A percentile compares a stretch with the other conserved stretches of the same genome.
Evolutionary conservation across 495 filamentous ascomycete species (phyloP).

Genomic region (Podospora sp.): DNA sequence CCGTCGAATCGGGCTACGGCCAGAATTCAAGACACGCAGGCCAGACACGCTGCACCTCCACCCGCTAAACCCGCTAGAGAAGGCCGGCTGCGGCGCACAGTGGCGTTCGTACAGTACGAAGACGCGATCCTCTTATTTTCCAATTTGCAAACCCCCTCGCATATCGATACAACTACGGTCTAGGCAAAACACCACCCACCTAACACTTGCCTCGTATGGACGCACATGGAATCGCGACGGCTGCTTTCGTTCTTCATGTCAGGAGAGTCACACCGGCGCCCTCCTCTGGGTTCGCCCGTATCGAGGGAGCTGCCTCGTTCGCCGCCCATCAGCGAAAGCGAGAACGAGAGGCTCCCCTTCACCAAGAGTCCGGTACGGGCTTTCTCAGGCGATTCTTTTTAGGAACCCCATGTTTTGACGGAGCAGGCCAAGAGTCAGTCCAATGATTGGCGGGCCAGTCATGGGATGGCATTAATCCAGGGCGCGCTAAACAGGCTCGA

Average conservation of each 20-base stretch:
- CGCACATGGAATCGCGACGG: background rate
- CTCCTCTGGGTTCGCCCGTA: background rate
- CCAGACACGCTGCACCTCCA: slow-evolving; percentile 18
- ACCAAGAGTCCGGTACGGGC: slow-evolving; percentile 1
- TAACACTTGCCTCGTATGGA: background rate
- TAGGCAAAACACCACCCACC: slow-evolving; percentile 15
- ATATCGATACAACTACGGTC: background rate
- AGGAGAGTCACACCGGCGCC: background rate
- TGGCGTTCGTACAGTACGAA: slow-evolving; percentile 19
- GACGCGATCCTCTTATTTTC: slow-evolving; percentile 17
- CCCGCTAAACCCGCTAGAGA: slow-evolving; percentile 23
- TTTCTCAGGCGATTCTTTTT: slow-evolving; percentile 13
- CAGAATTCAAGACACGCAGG: slow-evolving; percentile 31
- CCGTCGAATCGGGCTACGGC: slow-evolving; percentile 28
- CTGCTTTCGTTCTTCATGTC: background rate
- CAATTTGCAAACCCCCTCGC: slow-evolving; percentile 11
- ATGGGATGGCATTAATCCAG: slow-evolving; percentile 40
- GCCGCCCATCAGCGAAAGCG: background rate
- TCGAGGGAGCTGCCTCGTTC: background rate
- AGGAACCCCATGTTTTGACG: slow-evolving; percentile 20
- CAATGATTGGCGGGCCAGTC: slow-evolving; percentile 32
- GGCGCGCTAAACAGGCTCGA: slow-evolving; percentile 48
- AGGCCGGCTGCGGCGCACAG: slow-evolving; percentile 18
- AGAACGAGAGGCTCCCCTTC: background rate
- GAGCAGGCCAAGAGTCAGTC: slow-evolving; percentile 22